Conservation (phyloP, 305 asterid genomes). For the Fraxinus paxiana region DNA sequence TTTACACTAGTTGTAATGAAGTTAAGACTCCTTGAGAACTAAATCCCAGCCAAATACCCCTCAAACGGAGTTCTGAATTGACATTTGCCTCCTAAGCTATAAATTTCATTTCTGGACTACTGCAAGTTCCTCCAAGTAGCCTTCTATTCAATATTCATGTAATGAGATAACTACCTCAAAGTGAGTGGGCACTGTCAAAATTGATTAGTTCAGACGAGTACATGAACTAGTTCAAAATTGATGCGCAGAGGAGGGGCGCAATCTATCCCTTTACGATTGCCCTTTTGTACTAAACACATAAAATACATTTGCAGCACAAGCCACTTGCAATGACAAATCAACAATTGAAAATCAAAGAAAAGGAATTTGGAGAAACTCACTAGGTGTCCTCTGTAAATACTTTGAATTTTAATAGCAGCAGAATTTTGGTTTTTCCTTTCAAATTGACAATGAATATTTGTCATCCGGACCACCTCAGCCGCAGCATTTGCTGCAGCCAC, state of each 20-base stretch:
- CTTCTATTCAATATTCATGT: not conserved
- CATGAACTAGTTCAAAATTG: not conserved
- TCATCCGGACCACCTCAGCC: constrained; percentile 74
- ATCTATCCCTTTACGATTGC: not conserved
- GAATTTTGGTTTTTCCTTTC: constrained; percentile 22
- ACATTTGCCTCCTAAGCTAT: not conserved
- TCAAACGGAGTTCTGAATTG: not conserved
- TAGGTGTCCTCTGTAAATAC: constrained; percentile 63
- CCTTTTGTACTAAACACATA: not conserved
- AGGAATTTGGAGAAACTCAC: constrained; percentile 41
- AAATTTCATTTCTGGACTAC: not conserved
- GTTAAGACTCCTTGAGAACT: not conserved
- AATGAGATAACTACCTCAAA: not conserved
- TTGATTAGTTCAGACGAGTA: not conserved
- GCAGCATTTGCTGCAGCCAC: constrained; percentile 91
- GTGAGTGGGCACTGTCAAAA: not conserved
- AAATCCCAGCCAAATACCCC: not conserved
- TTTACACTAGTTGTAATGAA: not conserved
- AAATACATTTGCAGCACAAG: not conserved
- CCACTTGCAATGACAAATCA: not conserved
- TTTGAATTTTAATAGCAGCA: constrained; percentile 64
- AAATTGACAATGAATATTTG: constrained; percentile 33
- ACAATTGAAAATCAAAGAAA: not conserved
- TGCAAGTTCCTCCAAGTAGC: not conserved
- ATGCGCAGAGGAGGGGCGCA: not conserved